Base-by-base conservation (phyloP, 192 early-diverging fungal genomes). In the Linnemannia zychae region DNA sequence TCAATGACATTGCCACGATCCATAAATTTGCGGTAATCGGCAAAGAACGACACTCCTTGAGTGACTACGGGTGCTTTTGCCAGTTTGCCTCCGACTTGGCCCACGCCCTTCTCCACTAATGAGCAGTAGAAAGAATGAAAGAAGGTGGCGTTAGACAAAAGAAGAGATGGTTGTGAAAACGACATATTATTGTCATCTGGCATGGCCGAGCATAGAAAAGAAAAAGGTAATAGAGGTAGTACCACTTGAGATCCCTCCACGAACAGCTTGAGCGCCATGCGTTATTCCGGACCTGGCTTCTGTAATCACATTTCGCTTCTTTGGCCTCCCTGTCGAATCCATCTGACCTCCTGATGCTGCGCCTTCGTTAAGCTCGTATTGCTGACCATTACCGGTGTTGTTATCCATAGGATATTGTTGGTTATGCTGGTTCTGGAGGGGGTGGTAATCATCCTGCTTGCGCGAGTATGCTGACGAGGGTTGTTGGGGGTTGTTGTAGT, bases 1-100 rank as follows among this genome's bases (percentile, higher is more conserved):
- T 95, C 94, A 28, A 94, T 82, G 1, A 93, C 91, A 75, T 93
- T 94, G 66, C 91, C 90, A 13, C 87, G 75, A 50, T 85, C 71
- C 37, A 93, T 72, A 66, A 93, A 93, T 50, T 87, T 78, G 75
- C 87, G 86, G 69, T 92, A 93, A 77, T 93, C 89, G 34, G 90
- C 71, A 50, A 82, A 78, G 72, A 93, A 88, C 3, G 76, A 57
- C 3, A 81, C 86, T 20, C 83, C 89, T 7, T 77, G 84, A 11
- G 85, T 87, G 36, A 82, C 83, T 18, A 53, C 88, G 36, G 86
- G 70, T 0, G 67, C 71, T 3, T 71, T 74, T 47, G 16, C 67
- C 33, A 77, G 71, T 20, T 72, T 77, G 12, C 20, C 53, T 1
- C 84, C 78, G 0, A 77, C 84, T 18, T 65, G 46, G 11, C 74